phyloP scores from a whole-genome alignment of 78 protist genomes.

The Pirum gemmata region DNA sequence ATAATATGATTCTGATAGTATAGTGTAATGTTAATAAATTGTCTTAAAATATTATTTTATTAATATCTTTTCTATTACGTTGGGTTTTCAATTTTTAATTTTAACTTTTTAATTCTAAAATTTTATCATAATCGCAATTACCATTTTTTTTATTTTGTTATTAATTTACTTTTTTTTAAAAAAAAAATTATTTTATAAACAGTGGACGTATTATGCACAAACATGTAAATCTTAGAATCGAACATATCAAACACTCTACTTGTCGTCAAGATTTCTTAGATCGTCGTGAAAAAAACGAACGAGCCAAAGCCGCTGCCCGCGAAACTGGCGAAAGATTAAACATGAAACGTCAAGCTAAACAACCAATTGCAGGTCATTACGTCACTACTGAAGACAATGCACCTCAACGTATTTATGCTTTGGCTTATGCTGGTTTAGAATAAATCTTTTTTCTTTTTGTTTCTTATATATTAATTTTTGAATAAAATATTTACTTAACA shows the following conservation, averaged over 20 bases:
- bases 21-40: too few species aligned
- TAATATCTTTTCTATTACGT: too few species aligned
- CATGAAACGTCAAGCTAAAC: conserved; percentile 33
- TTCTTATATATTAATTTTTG: too few species aligned
- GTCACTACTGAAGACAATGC: neutral
- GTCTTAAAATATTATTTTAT: too few species aligned
- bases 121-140: too few species aligned
- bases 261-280: conserved; percentile 81
- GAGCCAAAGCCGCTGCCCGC: neutral
- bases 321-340: conserved; percentile 2
- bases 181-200: conserved; percentile 39
- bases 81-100: too few species aligned
- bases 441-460: too few species aligned
- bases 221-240: conserved; percentile 95
- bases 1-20: too few species aligned
- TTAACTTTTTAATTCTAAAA: too few species aligned
- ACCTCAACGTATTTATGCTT: conserved; percentile 16
- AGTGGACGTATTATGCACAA: conserved; percentile 85
- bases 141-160: too few species aligned
- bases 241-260: conserved; percentile 91
- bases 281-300: conserved; percentile 60
- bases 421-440: conserved; percentile 42
- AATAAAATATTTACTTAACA: too few species aligned
- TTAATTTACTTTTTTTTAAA: too few species aligned
- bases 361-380: conserved; percentile 22